A percentile compares a stretch with the other conserved stretches of the same genome.
Evolutionary conservation across 108 stramenopile genomes (phyloP).

Genomic region (Stephanodiscus triporus): DNA sequence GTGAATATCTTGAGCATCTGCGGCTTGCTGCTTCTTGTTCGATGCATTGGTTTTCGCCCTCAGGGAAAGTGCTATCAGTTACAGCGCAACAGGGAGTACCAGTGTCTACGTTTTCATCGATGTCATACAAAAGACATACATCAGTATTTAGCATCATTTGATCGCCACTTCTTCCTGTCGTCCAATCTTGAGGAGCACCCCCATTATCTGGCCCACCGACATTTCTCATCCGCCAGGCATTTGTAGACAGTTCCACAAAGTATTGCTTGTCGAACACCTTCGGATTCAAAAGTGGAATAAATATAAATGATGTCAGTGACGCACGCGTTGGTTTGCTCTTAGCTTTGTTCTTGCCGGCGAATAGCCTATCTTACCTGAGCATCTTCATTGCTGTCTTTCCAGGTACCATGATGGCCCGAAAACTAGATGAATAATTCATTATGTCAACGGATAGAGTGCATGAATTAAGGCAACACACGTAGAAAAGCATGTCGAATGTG

Average conservation of each 20-base stretch:
- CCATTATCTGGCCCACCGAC: neutral
- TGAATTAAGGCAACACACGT: too few species aligned
- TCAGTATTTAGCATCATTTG: slow-evolving; percentile 51
- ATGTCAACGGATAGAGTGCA: neutral
- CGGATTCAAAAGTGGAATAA: neutral
- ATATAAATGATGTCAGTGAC: neutral
- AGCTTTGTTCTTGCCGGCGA: neutral
- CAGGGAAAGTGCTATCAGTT: too few species aligned
- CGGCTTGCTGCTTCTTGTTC: neutral
- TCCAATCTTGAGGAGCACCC: slow-evolving; percentile 27
- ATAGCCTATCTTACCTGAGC: neutral
- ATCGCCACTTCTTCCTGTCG: slow-evolving; percentile 7
- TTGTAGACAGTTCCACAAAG: slow-evolving; percentile 22
- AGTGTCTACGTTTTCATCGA: neutral
- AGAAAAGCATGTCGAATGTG: neutral
- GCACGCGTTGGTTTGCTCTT: neutral
- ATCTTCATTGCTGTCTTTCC: slow-evolving; percentile 4
- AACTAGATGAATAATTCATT: slow-evolving; percentile 1
- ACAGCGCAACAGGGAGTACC: too few species aligned
- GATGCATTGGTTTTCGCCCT: too few species aligned
- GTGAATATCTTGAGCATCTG: neutral
- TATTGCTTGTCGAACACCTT: slow-evolving; percentile 26
- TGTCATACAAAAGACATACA: slow-evolving; percentile 36
- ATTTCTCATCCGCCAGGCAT: slow-evolving; percentile 28
- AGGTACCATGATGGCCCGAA: slow-evolving; percentile 28